phyloP scores from a whole-genome alignment of 768 basidiomycete genomes.

The Tricholoma terreum region DNA sequence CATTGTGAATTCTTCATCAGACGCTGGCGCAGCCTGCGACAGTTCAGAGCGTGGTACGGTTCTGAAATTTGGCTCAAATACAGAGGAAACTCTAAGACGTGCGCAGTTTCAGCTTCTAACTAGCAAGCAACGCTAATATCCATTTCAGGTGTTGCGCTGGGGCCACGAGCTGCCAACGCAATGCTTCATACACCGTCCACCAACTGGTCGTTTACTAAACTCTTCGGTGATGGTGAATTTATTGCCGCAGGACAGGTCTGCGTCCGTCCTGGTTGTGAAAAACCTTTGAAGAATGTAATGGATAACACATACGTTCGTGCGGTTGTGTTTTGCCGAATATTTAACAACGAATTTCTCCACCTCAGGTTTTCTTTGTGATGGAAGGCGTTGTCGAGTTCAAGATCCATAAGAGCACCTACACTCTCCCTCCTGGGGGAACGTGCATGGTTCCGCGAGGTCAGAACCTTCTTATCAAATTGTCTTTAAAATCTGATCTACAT shows the following conservation, averaged over 20 bases:
- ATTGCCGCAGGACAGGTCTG: slow-evolving; percentile 86
- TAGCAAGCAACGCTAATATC: neutral
- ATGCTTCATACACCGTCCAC: slow-evolving; percentile 1
- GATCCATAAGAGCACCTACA: slow-evolving; percentile 74
- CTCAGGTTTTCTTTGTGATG: slow-evolving; percentile 61
- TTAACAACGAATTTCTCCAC: neutral
- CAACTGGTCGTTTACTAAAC: slow-evolving; percentile 81
- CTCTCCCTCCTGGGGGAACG: slow-evolving; percentile 79
- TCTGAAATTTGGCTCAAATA: neutral
- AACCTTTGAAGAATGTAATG: slow-evolving; percentile 84
- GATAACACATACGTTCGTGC: slow-evolving; percentile 88
- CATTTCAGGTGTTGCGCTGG: slow-evolving; percentile 6
- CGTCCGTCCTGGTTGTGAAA: slow-evolving; percentile 76
- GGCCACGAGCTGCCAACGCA: neutral
- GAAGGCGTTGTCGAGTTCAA: slow-evolving; percentile 87
- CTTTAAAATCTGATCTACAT: slow-evolving; percentile 1
- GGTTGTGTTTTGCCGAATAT: neutral
- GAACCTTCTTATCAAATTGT: slow-evolving; percentile 14
- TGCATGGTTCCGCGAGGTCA: slow-evolving; percentile 89
- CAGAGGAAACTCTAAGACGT: neutral
- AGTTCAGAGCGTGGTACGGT: neutral
- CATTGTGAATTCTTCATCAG: neutral
- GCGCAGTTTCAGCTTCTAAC: neutral
- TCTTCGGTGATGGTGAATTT: slow-evolving; percentile 88
- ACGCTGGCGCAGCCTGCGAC: neutral